Base-by-base conservation (phyloP, 192 early-diverging fungal genomes). In the Backusella liffmaniae region DNA sequence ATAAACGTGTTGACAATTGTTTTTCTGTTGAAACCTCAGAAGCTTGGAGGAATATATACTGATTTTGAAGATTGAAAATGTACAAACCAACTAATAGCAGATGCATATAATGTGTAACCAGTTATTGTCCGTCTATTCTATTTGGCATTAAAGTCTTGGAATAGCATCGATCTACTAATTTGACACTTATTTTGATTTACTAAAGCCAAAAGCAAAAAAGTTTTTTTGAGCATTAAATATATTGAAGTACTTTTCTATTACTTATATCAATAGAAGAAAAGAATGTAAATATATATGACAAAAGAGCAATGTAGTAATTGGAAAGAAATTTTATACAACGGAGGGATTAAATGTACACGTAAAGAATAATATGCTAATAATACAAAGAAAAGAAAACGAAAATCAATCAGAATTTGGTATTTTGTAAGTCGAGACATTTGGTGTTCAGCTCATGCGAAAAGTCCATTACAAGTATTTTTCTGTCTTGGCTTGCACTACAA, bases 401-500 rank as follows among this genome's bases (percentile, higher is more conserved):
- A 53, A 21, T 6, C 15, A 21, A 29, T 62, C 10, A 62, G 29
- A 13, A 10, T 62, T 29, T 29, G 23, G 36, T 23, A 46, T 26
- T 15, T 30, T 18, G 30, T 13, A 71, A 44, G 39, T 71, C 70
- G 10, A 71, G 70, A 29, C 70, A 71, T 49, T 67, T 53, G 3
- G 76, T 75, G 65, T 86, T 80, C 10, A 86, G 70, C n/a, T 77
- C 75, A 34, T 77, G 65, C 10, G 80, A 41, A 72, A 86, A 86
- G 72, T 86, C 83, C 80, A 84, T 86, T 21, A 86, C 65, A 16
- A 86, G 46, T 34, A 86, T 80, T 42, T 73, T 79, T 62, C 73
- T 72, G 70, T 86, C 85, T 66, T 86, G 85, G 34, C 83, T 84
- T 66, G 80, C 69, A 39, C 85, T 86, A 74, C 32, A 77, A 78